Base-by-base conservation (phyloP, 1,139 yeast genomes). In the Scheffersomyces lignicola region DNA sequence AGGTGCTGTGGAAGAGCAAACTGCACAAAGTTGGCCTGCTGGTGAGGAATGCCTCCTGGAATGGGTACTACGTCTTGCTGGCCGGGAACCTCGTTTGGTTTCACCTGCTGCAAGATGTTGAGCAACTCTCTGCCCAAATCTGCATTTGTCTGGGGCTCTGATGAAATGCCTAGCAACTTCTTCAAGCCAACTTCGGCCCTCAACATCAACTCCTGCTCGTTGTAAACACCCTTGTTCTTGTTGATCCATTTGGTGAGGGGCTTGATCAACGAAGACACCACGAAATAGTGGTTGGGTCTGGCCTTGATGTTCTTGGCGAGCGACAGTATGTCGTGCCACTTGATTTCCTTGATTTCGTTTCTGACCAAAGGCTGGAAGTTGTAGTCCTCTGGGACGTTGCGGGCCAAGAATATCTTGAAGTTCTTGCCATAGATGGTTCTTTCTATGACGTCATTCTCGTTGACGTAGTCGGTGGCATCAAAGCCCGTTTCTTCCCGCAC, bases 401-500 rank as follows among this genome's bases (percentile, higher is more conserved):
- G 76, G 16, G 87, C 80, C 40, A 92, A 65, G 54, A 78, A 94
- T 21, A 94, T 85, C 51, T 89, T 83, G 58, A 86, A 86, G 58
- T 87, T 88, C 58, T 92, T 92, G 9, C 94, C 96, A 35, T 71
- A 69, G 25, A 88, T 77, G 6, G 88, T 86, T 55, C 95, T 76
- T 54, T 92, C 97, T 34, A 89, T 73, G 42, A 75, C 86, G 39
- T 84, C 90, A 24, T 80, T 74, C 42, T 82, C 83, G 42, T 78
- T 76, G 34, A 90, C 71, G 47, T 73, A 75, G 9, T 78, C 80
- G 4, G 80, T 62, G 33, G 88, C 81, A 58, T 90, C 94, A 51
- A 83, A 89, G 0, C 98, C 96, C n/a, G 90, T 92, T 58, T 94
- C 99, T 62, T 94, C 99, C 44, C 75, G 76, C 15, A 87, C 92